A percentile compares a stretch with the other conserved stretches of the same genome.
Evolutionary conservation across 352 stramenopile genomes (phyloP).

Genomic region (Pythium dissotocum): DNA sequence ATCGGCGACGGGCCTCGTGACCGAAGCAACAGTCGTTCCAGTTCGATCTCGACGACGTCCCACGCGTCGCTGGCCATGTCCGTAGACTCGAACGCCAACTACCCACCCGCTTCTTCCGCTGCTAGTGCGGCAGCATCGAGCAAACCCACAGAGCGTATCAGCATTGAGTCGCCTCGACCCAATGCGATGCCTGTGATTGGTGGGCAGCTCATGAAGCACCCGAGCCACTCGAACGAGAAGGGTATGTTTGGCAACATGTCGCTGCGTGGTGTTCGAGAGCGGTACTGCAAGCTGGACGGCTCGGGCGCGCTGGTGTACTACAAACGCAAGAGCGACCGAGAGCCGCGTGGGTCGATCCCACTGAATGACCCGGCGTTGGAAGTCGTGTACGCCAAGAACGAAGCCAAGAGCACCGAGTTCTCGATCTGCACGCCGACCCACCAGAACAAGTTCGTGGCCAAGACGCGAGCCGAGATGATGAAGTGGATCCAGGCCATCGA

Average conservation of each 20-base stretch:
- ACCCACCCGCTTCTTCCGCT: slow-evolving; percentile 2
- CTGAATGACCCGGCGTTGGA: slow-evolving; percentile 69
- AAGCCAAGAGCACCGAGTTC: slow-evolving; percentile 75
- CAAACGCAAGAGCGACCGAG: slow-evolving; percentile 78
- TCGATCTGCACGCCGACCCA: slow-evolving; percentile 74
- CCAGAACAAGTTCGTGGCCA: slow-evolving; percentile 73
- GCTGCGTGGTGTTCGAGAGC: slow-evolving; percentile 66
- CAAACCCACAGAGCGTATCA: slow-evolving; percentile 10
- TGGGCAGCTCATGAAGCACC: slow-evolving; percentile 72
- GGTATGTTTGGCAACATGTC: slow-evolving; percentile 80
- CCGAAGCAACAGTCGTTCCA: slow-evolving; percentile 29
- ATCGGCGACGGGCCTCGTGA: slow-evolving; percentile 19
- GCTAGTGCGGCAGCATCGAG: not conserved
- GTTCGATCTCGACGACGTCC: slow-evolving; percentile 51
- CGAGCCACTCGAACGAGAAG: slow-evolving; percentile 79
- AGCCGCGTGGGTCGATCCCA: slow-evolving; percentile 65
- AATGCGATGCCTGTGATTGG: slow-evolving; percentile 42
- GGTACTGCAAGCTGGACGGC: slow-evolving; percentile 72
- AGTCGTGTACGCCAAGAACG: slow-evolving; percentile 66
- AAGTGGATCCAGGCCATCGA: slow-evolving; percentile 67
- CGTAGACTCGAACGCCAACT: slow-evolving; percentile 47
- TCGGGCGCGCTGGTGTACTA: slow-evolving; percentile 72
- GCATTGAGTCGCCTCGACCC: not conserved
- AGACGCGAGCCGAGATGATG: slow-evolving; percentile 72
- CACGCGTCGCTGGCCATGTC: slow-evolving; percentile 50